These are phyloP conservation scores for Russula brevipes DNA, from an alignment of 768 basidiomycete genomes.

Conservation along the genomic window DNA sequence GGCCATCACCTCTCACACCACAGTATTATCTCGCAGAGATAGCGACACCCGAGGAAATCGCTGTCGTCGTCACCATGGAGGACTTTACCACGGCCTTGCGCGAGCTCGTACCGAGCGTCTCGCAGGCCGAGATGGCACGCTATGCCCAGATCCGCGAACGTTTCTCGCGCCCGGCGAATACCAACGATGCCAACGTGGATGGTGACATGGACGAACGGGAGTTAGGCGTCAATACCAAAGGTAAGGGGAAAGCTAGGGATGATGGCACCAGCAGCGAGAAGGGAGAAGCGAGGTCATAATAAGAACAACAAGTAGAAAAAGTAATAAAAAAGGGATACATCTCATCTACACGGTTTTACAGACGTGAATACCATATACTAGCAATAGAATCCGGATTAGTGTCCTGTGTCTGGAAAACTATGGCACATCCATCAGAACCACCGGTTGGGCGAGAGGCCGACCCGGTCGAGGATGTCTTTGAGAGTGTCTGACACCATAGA, in stretches of 20 bases:
- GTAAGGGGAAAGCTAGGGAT: neutral
- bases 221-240: neutral
- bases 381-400: neutral
- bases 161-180: slow-evolving; percentile 46
- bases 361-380: slow-evolving; percentile 10
- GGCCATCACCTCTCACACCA: slow-evolving; percentile 70
- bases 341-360: slow-evolving; percentile 5
- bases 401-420: neutral
- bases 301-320: neutral
- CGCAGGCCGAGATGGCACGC: slow-evolving; percentile 77
- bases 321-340: neutral
- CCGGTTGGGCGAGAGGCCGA: slow-evolving; percentile 49
- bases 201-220: slow-evolving; percentile 32
- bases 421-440: slow-evolving; percentile 44
- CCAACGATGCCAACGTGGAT: slow-evolving; percentile 25
- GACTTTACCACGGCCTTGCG: slow-evolving; percentile 76
- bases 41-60: slow-evolving; percentile 60
- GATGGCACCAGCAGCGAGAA: neutral
- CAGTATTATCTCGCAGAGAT: slow-evolving; percentile 89
- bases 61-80: slow-evolving; percentile 62
- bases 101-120: slow-evolving; percentile 76
- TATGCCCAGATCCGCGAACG: slow-evolving; percentile 67
- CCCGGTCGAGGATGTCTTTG: slow-evolving; percentile 49
- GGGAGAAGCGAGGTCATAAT: neutral
- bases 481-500: slow-evolving; percentile 45